Evolutionary conservation across 2,329 filamentous ascomycete genomes (phyloP).

Genomic region (Hypocrella siamensis): DNA sequence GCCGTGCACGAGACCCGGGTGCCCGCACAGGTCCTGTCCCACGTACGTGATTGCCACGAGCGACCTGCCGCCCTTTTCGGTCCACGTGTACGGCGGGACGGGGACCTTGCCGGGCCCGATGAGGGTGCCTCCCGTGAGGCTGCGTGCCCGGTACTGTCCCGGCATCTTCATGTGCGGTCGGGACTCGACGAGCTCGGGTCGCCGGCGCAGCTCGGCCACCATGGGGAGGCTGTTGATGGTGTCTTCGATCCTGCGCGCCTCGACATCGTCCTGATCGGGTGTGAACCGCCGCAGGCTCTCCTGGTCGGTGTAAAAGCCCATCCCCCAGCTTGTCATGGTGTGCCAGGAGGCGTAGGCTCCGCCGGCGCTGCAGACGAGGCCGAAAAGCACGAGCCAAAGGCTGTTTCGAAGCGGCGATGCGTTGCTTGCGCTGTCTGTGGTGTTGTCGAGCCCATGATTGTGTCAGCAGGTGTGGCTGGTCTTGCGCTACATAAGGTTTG

Average conservation of each 20-base stretch:
- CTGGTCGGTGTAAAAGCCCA: slow-evolving; percentile 39
- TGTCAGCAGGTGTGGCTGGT: no score
- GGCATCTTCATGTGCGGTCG: slow-evolving; percentile 84
- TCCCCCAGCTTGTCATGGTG: slow-evolving; percentile 16
- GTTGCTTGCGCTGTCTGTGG: not conserved
- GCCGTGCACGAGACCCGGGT: slow-evolving; percentile 82
- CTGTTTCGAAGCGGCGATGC: slow-evolving; percentile 7
- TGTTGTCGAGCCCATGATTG: no score
- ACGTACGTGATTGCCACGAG: slow-evolving; percentile 63
- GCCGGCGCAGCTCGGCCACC: slow-evolving; percentile 48
- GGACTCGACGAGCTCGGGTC: slow-evolving; percentile 55
- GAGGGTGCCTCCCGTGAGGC: slow-evolving; percentile 69
- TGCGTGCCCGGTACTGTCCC: slow-evolving; percentile 48
- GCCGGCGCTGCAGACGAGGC: slow-evolving; percentile 13
- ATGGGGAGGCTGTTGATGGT: slow-evolving; percentile 64
- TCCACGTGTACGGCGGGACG: slow-evolving; percentile 69
- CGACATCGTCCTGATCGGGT: slow-evolving; percentile 31
- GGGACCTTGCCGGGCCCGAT: slow-evolving; percentile 59
- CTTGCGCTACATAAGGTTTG: no score
- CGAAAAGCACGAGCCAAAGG: slow-evolving; percentile 12
- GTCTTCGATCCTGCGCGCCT: slow-evolving; percentile 47
- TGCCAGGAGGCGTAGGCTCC: slow-evolving; percentile 21
- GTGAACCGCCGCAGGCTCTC: slow-evolving; percentile 56
- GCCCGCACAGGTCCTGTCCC: slow-evolving; percentile 68
- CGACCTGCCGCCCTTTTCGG: slow-evolving; percentile 51